A percentile compares a stretch with the other conserved stretches of the same genome.
These are phyloP conservation scores for Aspergillus haitiensis DNA, from an alignment of 495 filamentous ascomycete genomes.

Conservation along the genomic window DNA sequence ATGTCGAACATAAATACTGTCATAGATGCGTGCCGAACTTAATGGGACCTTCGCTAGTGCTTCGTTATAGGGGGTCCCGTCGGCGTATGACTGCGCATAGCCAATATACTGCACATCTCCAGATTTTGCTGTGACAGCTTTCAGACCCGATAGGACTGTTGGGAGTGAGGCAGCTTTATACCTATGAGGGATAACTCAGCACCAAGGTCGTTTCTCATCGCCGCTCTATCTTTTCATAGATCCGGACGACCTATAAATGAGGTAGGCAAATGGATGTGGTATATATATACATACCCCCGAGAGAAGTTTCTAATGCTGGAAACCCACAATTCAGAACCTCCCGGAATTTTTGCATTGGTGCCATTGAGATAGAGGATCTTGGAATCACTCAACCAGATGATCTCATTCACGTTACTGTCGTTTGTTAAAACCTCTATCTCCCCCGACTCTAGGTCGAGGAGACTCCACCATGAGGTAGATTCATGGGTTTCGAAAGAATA, in stretches of 20 bases:
- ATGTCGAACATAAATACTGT: conserved; percentile 70
- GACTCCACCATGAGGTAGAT: conserved; percentile 33
- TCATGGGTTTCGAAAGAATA: conserved; percentile 49
- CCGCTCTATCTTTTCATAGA: too few relatives aligned
- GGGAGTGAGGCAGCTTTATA: conserved; percentile 59
- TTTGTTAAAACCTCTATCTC: conserved; percentile 37
- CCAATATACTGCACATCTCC: conserved; percentile 60
- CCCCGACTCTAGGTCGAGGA: conserved; percentile 43
- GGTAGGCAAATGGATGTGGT: background rate
- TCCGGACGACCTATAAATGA: too few relatives aligned
- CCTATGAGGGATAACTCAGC: conserved; percentile 23
- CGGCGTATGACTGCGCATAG: conserved; percentile 58
- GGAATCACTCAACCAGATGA: conserved; percentile 46
- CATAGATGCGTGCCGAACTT: conserved; percentile 66
- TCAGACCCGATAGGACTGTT: conserved; percentile 65
- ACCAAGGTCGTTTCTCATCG: background rate
- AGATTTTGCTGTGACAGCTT: conserved; percentile 54
- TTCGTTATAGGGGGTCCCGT: conserved; percentile 62
- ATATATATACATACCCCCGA: conserved; percentile 23
- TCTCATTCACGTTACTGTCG: conserved; percentile 46
- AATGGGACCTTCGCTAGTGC: conserved; percentile 54
- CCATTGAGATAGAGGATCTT: conserved; percentile 49
- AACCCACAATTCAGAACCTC: conserved; percentile 46
- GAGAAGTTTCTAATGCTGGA: conserved; percentile 33
- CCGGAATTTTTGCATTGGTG: conserved; percentile 44